A percentile compares a stretch with the other conserved stretches of the same genome.
Conservation (phyloP, 257 asterid species). For the Jaltomata sinuosa region DNA sequence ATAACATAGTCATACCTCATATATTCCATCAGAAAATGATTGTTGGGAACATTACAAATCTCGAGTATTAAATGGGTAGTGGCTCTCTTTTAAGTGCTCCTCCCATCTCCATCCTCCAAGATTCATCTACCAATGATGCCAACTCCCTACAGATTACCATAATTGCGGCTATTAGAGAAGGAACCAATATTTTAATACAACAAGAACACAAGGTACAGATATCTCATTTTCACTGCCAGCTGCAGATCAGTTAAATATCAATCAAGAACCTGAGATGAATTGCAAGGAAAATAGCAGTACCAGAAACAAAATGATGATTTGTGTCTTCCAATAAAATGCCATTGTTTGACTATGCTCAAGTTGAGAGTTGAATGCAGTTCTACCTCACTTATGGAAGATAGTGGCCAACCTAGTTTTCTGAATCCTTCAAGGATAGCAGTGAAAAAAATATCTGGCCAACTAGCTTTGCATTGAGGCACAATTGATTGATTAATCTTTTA, state of each 20-base stretch:
- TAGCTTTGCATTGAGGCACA: background rate
- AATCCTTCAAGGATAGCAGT: background rate
- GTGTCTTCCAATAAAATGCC: background rate
- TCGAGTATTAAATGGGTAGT: constrained; percentile 26
- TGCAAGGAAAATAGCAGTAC: background rate
- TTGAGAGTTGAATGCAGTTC: background rate
- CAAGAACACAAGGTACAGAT: background rate
- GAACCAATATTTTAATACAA: background rate
- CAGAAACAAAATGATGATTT: background rate
- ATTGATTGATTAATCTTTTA: background rate
- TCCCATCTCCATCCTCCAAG: constrained; percentile 98
- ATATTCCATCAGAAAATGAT: constrained; percentile 14
- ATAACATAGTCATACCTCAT: constrained; percentile 18
- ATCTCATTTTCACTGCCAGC: background rate
- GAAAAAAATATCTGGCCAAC: background rate
- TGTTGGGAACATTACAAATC: constrained; percentile 3
- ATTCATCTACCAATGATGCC: constrained; percentile 72
- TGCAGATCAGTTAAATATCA: background rate
- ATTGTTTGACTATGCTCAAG: background rate
- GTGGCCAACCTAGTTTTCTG: background rate
- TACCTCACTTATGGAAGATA: background rate
- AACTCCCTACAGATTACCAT: constrained; percentile 50
- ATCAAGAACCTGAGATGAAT: background rate
- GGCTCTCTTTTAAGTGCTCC: constrained; percentile 53
- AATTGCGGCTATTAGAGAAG: constrained; percentile 8